phyloP scores from a whole-genome alignment of 1,139 yeast genomes.

The Nakaseomyces bracarensis region DNA sequence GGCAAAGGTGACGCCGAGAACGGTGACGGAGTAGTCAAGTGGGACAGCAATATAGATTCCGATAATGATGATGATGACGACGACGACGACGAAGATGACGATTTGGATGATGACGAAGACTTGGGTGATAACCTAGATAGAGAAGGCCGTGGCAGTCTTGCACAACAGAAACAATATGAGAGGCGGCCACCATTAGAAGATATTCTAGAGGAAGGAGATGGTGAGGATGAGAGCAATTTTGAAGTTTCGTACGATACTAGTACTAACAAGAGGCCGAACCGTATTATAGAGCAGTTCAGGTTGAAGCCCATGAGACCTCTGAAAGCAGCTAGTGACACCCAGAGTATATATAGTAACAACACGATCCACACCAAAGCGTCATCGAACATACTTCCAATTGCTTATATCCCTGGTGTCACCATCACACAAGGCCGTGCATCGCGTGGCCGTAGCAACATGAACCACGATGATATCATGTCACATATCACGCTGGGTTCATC shows the following conservation, averaged over 20 bases:
- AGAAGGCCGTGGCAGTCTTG: not conserved
- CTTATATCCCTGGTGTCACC: slow-evolving; percentile 89
- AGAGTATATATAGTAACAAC: slow-evolving; percentile 21
- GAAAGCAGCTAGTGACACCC: slow-evolving; percentile 3
- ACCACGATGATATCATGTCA: slow-evolving; percentile 15
- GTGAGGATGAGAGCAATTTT: slow-evolving; percentile 8
- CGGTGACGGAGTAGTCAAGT: not conserved
- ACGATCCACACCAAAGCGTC: slow-evolving; percentile 70
- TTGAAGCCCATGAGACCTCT: slow-evolving; percentile 2
- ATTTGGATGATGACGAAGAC: slow-evolving; percentile 17
- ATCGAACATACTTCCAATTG: slow-evolving; percentile 84
- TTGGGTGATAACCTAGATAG: slow-evolving; percentile 10
- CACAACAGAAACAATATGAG: slow-evolving; percentile 13
- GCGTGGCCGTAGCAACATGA: not conserved
- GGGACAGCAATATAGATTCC: slow-evolving; percentile 31
- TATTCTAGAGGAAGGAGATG: slow-evolving; percentile 8
- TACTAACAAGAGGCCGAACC: slow-evolving; percentile 7
- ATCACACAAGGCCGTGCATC: slow-evolving; percentile 30
- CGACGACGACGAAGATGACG: slow-evolving; percentile 13
- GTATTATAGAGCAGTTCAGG: slow-evolving; percentile 3
- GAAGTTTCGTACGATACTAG: too few species aligned
- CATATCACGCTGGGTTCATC: slow-evolving; percentile 33
- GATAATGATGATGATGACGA: slow-evolving; percentile 11
- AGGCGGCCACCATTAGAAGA: slow-evolving; percentile 5
- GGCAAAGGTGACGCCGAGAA: slow-evolving; percentile 6